Conservation (phyloP, 2,329 filamentous ascomycete species). For the Verticillium klebahnii region DNA sequence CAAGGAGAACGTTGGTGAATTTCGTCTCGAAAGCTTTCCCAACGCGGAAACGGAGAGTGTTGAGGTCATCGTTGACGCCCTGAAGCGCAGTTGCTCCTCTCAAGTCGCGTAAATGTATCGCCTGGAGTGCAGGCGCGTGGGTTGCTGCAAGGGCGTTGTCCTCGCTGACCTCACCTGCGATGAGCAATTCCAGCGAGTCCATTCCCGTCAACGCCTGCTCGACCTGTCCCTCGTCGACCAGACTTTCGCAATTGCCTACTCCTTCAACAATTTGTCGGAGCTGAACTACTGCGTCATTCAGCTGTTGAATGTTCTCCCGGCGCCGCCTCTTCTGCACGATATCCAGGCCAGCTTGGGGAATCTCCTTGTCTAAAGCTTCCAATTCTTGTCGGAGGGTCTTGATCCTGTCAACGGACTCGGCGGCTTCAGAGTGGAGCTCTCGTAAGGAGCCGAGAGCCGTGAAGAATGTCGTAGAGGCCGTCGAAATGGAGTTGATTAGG, state of each 20-base stretch:
- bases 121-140: constrained; percentile 18
- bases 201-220: constrained; percentile 76
- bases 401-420: constrained; percentile 85
- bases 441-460: constrained; percentile 86
- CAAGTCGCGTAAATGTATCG: constrained; percentile 58
- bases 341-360: constrained; percentile 79
- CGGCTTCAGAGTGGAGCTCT: constrained; percentile 86
- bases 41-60: constrained; percentile 71
- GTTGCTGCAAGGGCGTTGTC: constrained; percentile 20
- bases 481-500: constrained; percentile 92
- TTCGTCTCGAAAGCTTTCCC: constrained; percentile 81
- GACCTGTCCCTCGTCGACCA: constrained; percentile 80
- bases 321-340: constrained; percentile 79
- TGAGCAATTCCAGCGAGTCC: constrained; percentile 72
- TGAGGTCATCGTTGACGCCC: constrained; percentile 72
- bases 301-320: constrained; percentile 76
- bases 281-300: constrained; percentile 80
- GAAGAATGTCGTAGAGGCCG: constrained; percentile 93
- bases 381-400: constrained; percentile 76
- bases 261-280: constrained; percentile 73
- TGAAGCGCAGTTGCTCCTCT: constrained; percentile 74
- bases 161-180: constrained; percentile 62
- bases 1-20: constrained; percentile 73
- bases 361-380: constrained; percentile 75
- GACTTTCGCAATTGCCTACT: constrained; percentile 69